These are phyloP conservation scores for Lophiostoma macrostomum DNA, from an alignment of 495 filamentous ascomycete species.

Conservation along the genomic window DNA sequence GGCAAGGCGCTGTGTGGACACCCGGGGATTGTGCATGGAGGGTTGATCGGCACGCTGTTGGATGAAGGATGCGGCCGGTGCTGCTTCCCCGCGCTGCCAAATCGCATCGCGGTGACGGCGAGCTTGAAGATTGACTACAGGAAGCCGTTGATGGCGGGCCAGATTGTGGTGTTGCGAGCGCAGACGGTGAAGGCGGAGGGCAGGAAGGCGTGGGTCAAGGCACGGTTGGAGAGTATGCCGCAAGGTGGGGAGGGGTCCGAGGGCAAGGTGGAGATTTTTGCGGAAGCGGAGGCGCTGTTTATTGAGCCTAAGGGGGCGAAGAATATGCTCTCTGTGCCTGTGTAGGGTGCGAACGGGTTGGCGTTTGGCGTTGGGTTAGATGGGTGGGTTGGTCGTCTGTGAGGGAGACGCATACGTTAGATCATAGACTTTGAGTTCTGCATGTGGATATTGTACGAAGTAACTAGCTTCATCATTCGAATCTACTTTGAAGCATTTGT, in stretches of 20 bases:
- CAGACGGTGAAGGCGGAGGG: slow-evolving; percentile 86
- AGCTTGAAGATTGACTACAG: slow-evolving; percentile 88
- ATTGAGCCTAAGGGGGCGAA: slow-evolving; percentile 82
- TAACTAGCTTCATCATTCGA: too few species aligned
- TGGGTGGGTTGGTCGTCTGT: too few species aligned
- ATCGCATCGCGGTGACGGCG: slow-evolving; percentile 85
- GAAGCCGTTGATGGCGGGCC: slow-evolving; percentile 70
- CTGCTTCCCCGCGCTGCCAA: slow-evolving; percentile 86
- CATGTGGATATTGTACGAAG: too few species aligned
- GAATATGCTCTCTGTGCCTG: too few species aligned
- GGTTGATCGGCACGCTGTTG: slow-evolving; percentile 83
- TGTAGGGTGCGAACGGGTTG: too few species aligned
- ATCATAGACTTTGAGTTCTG: too few species aligned
- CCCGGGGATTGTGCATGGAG: slow-evolving; percentile 88
- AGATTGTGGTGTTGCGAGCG: slow-evolving; percentile 74
- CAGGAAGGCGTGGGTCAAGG: slow-evolving; percentile 94
- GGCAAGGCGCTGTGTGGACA: slow-evolving; percentile 85
- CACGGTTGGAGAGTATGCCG: slow-evolving; percentile 83
- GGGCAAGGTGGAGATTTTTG: slow-evolving; percentile 51
- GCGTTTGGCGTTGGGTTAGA: too few species aligned
- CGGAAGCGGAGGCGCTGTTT: slow-evolving; percentile 80
- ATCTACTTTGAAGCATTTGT: too few species aligned
- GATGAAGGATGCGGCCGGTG: slow-evolving; percentile 90
- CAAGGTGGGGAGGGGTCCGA: slow-evolving; percentile 57
- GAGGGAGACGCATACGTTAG: too few species aligned